Conservation (phyloP, 2,329 filamentous ascomycete species). For the Magnaporthiopsis incrustans region DNA sequence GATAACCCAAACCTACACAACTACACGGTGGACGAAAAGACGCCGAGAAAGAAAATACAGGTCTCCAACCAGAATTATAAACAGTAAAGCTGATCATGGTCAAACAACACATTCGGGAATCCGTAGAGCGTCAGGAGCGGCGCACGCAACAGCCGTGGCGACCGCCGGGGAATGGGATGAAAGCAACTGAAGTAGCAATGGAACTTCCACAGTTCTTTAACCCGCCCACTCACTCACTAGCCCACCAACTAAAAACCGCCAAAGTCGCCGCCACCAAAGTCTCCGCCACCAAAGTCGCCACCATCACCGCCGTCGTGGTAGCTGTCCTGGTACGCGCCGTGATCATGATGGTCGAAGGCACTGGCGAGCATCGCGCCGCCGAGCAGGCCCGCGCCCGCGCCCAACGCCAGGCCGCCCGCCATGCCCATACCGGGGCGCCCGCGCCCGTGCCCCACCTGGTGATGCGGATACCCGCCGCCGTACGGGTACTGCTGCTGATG, state of each 20-base stretch:
- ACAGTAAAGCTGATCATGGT: not conserved
- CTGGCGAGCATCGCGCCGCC: constrained; percentile 67
- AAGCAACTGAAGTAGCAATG: no score
- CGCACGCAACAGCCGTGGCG: no score
- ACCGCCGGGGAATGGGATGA: no score
- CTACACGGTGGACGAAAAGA: no score
- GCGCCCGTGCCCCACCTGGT: constrained; percentile 17
- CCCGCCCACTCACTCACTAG: no score
- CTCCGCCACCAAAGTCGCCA: constrained; percentile 27
- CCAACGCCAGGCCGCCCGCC: constrained; percentile 66
- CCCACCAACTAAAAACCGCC: no score
- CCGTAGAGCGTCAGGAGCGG: not conserved
- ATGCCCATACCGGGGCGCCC: constrained; percentile 49
- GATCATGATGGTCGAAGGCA: constrained; percentile 54
- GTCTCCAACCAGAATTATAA: not conserved
- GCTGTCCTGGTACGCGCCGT: constrained; percentile 49
- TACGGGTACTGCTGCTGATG: constrained; percentile 14
- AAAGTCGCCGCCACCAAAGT: constrained; percentile 12
- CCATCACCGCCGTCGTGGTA: constrained; percentile 27
- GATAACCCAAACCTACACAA: not conserved
- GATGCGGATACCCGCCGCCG: constrained; percentile 22
- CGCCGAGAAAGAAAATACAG: not conserved
- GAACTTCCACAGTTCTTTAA: no score
- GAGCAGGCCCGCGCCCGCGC: constrained; percentile 71
- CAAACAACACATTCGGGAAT: not conserved